These are phyloP conservation scores for Ceratobasidium sp. DNA, from an alignment of 1,284 basidiomycete species.

Conservation along the genomic window DNA sequence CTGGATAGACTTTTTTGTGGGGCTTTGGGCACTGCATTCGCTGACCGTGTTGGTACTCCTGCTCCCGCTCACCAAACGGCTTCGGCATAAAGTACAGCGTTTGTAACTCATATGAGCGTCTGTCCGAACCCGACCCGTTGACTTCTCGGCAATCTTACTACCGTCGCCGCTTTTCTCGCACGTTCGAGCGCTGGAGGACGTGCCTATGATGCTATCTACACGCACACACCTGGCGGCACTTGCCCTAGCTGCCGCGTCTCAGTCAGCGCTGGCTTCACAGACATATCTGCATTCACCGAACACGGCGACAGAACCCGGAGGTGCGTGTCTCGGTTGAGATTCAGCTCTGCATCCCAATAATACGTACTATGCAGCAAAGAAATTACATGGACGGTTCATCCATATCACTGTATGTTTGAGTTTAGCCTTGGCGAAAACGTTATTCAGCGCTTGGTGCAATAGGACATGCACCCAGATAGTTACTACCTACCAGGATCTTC, in stretches of 20 bases:
- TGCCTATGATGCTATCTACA: constrained; percentile 10
- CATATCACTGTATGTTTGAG: constrained; percentile 65
- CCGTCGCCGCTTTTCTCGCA: constrained; percentile 4
- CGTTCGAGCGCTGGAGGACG: not conserved
- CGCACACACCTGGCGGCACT: constrained; percentile 1
- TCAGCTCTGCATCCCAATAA: not conserved
- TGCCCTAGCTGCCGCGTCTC: constrained; percentile 14
- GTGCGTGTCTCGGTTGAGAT: constrained; percentile 34
- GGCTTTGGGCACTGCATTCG: constrained; percentile 2
- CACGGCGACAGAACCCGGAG: constrained; percentile 1
- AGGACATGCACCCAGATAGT: constrained; percentile 82
- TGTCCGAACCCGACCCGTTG: constrained; percentile 8
- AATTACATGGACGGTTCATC: constrained; percentile 77
- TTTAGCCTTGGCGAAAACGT: constrained; percentile 11
- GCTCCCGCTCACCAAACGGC: not conserved
- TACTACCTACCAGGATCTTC: constrained; percentile 65
- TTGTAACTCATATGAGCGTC: constrained; percentile 32
- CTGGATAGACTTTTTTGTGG: constrained; percentile 6
- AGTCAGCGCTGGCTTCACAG: constrained; percentile 35
- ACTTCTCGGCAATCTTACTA: constrained; percentile 20
- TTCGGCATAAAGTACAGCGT: constrained; percentile 8
- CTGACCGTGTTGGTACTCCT: not conserved
- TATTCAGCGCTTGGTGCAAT: not conserved
- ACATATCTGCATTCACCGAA: constrained; percentile 19
- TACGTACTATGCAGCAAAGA: constrained; percentile 52